Conservation (phyloP, 257 asterid species). For the Linderniella brevidens region DNA sequence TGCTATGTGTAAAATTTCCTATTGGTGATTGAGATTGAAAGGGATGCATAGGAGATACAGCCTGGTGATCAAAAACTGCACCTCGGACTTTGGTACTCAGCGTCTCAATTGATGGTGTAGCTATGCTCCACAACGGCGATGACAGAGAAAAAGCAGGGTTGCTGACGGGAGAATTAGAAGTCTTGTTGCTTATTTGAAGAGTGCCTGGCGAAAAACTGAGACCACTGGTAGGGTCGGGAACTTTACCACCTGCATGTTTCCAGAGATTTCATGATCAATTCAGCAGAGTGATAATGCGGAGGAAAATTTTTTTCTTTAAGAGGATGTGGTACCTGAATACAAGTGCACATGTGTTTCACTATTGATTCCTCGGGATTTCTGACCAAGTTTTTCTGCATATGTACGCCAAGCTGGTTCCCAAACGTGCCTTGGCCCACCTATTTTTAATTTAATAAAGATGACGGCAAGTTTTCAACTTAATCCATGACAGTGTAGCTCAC, state of each 20-base stretch:
- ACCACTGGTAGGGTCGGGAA: slow-evolving; percentile 36
- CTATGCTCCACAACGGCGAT: slow-evolving; percentile 78
- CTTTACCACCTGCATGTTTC: slow-evolving; percentile 42
- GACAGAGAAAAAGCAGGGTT: slow-evolving; percentile 43
- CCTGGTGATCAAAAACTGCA: slow-evolving; percentile 47
- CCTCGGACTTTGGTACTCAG: slow-evolving; percentile 36
- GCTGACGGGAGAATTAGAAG: slow-evolving; percentile 34
- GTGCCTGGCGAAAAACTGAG: slow-evolving; percentile 25
- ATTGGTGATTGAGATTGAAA: slow-evolving; percentile 44
- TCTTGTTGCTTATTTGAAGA: slow-evolving; percentile 39
- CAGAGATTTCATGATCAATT: neutral
- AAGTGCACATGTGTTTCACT: slow-evolving; percentile 41
- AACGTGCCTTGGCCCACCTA: slow-evolving; percentile 66
- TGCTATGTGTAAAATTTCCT: slow-evolving; percentile 36
- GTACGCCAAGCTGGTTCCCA: slow-evolving; percentile 96
- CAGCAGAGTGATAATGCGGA: no score
- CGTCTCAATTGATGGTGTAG: slow-evolving; percentile 56
- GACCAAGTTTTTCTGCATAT: slow-evolving; percentile 49
- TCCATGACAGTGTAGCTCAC: no score
- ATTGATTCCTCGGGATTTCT: slow-evolving; percentile 29
- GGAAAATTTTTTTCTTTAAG: slow-evolving; percentile 2
- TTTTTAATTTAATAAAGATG: neutral
- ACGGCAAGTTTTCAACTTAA: no score
- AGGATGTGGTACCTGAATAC: slow-evolving; percentile 40
- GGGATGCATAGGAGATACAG: slow-evolving; percentile 60